Evolutionary conservation across 805 yeast species (phyloP), one percentile per base, ranked within the genome.

Genomic region (Candida manassasensis): DNA sequence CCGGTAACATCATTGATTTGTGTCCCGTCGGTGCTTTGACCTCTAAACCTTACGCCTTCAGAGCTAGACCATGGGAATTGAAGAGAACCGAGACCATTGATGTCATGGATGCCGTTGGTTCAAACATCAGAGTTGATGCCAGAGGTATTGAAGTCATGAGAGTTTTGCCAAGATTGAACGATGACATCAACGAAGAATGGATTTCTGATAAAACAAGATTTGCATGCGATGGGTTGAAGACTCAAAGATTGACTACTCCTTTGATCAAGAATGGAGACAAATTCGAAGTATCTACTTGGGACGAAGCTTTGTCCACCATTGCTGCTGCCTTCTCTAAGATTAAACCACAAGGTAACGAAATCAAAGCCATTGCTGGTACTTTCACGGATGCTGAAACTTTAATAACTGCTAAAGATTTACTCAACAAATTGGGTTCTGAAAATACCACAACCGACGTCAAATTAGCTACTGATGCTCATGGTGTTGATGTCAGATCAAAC

Each of bases 1-100:
- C 89, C 32, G 95, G 95, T 53, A 85, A 85, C 66, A 79, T 85
- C 46, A 77, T 86, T 46, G 95, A 85, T 59, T 71, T 85, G 48
- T 85, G 95, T 67, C 95, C 95, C 14, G 95, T 85, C 43, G 95
- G 95, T 50, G 95, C 95, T 1, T 75, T 85, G 50, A 86, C 95
- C 22, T 78, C 86, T 19, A 86, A 86, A 63, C 95, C 95, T 17
- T 85, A 85, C 52, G 88, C 95, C n/a, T 85, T 85, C 73, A 79
- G 77, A 55, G 94, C 95, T 11, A 76, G 95, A 57, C 95, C 95
- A 19, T 85, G 95, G 95, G 95, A 85, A 63, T 74, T 86, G 57
- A 85, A 84, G 68, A 79, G 84, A 69, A 84, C 94, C 32, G 95
- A 85, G 61, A 73, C 90, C 35, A 74, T 85, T 49, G 95, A 85